Conservation (phyloP, 495 filamentous ascomycete species). For the Tuber melanosporum region DNA sequence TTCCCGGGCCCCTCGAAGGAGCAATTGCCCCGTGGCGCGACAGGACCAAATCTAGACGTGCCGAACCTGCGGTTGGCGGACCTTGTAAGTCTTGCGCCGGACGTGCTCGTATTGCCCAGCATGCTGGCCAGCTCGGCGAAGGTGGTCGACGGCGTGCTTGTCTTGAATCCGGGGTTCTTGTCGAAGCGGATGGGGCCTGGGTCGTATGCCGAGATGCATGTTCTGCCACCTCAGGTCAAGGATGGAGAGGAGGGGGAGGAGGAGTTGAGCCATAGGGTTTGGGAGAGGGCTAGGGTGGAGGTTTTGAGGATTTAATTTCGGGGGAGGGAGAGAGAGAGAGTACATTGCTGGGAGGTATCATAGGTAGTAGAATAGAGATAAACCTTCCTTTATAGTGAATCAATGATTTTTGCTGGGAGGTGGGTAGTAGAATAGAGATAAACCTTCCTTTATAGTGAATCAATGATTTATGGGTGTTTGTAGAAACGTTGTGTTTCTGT, state of each 20-base stretch:
- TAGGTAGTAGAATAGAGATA: background rate
- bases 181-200: conserved; percentile 24
- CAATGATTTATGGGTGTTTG: background rate
- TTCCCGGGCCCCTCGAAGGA: conserved; percentile 71
- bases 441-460: background rate
- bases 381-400: background rate
- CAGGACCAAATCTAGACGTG: conserved; percentile 57
- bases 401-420: too few relatives aligned
- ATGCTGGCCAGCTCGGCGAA: conserved; percentile 65
- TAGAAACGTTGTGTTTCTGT: background rate
- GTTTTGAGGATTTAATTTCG: conserved; percentile 32
- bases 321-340: background rate
- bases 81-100: conserved; percentile 75
- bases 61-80: conserved; percentile 85
- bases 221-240: conserved; percentile 2
- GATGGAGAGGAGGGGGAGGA: conserved; percentile 4
- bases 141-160: conserved; percentile 51
- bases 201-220: conserved; percentile 20
- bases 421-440: background rate
- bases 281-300: conserved; percentile 40
- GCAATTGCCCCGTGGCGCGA: conserved; percentile 58
- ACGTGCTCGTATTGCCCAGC: conserved; percentile 79
- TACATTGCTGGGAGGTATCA: background rate
- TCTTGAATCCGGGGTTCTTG: conserved; percentile 32
- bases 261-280: conserved; percentile 25